Conservation (phyloP, 768 basidiomycete genomes). For the Mycena epipterygia region DNA sequence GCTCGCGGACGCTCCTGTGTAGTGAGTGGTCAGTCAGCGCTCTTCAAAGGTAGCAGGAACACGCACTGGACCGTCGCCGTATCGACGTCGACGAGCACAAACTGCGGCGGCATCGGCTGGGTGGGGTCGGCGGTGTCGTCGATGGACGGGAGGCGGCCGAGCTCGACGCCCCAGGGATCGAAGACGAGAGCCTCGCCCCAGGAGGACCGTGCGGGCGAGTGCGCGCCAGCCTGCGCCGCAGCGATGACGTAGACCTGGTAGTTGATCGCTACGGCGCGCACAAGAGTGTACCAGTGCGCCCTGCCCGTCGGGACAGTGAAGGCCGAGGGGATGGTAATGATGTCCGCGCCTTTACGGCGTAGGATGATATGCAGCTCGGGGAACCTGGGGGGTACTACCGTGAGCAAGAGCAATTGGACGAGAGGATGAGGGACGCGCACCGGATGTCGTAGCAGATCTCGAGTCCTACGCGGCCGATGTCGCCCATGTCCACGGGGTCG, state of each 20-base stretch:
- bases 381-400: slow-evolving; percentile 17
- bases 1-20: slow-evolving; percentile 35
- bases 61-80: slow-evolving; percentile 28
- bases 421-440: slow-evolving; percentile 8
- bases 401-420: neutral
- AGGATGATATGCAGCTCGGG: slow-evolving; percentile 37
- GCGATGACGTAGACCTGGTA: slow-evolving; percentile 38
- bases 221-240: slow-evolving; percentile 35
- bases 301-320: slow-evolving; percentile 36
- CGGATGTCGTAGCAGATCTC: slow-evolving; percentile 39
- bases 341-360: slow-evolving; percentile 33
- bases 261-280: slow-evolving; percentile 33
- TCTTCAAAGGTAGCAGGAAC: no score
- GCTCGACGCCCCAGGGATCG: slow-evolving; percentile 36
- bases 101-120: slow-evolving; percentile 31
- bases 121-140: slow-evolving; percentile 33
- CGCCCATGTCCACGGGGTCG: slow-evolving; percentile 30
- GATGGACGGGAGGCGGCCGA: slow-evolving; percentile 34
- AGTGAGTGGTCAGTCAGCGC: neutral
- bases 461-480: slow-evolving; percentile 30
- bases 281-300: slow-evolving; percentile 36
- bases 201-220: slow-evolving; percentile 28
- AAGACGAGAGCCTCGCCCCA: slow-evolving; percentile 38
- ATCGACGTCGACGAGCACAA: slow-evolving; percentile 33
- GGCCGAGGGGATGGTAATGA: slow-evolving; percentile 33